These are phyloP conservation scores for Didymellaceae sp. DNA, from an alignment of 2,329 filamentous ascomycete species.

Conservation along the genomic window DNA sequence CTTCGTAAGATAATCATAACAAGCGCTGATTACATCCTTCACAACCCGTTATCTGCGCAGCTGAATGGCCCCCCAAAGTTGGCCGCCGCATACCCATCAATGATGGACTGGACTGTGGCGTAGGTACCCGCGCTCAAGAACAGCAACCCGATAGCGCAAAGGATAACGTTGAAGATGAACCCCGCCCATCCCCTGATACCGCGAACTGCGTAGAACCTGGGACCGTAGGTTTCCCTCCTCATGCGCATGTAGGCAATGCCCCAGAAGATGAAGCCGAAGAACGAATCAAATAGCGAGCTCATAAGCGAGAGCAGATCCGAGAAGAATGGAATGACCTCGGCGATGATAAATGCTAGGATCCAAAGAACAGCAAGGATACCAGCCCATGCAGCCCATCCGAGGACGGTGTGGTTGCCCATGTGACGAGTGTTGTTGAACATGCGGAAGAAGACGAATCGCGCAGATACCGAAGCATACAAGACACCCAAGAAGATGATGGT, in stretches of 20 bases:
- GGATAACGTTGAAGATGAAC: constrained; percentile 71
- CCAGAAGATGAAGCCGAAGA: constrained; percentile 97
- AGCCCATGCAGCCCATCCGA: constrained; percentile 82
- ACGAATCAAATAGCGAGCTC: constrained; percentile 90
- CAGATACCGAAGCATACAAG: constrained; percentile 87
- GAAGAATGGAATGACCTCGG: constrained; percentile 94
- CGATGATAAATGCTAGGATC: constrained; percentile 90
- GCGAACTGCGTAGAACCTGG: constrained; percentile 59
- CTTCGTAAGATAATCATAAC: not conserved
- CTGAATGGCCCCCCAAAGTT: constrained; percentile 75
- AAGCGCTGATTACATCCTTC: not conserved
- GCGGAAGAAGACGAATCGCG: constrained; percentile 91
- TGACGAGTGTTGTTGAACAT: constrained; percentile 81
- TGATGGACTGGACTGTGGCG: constrained; percentile 70
- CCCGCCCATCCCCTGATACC: constrained; percentile 62
- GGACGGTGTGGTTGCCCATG: constrained; percentile 77
- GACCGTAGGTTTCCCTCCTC: constrained; percentile 68
- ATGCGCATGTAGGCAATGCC: constrained; percentile 80
- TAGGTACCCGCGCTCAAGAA: constrained; percentile 87
- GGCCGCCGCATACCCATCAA: constrained; percentile 71
- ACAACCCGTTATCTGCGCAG: constrained; percentile 73
- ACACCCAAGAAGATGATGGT: constrained; percentile 92
- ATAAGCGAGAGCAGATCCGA: constrained; percentile 75
- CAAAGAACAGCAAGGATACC: constrained; percentile 76
- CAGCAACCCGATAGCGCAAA: constrained; percentile 78